phyloP scores from a whole-genome alignment of 129 eudicot genomes.

The Tanacetum coccineum region DNA sequence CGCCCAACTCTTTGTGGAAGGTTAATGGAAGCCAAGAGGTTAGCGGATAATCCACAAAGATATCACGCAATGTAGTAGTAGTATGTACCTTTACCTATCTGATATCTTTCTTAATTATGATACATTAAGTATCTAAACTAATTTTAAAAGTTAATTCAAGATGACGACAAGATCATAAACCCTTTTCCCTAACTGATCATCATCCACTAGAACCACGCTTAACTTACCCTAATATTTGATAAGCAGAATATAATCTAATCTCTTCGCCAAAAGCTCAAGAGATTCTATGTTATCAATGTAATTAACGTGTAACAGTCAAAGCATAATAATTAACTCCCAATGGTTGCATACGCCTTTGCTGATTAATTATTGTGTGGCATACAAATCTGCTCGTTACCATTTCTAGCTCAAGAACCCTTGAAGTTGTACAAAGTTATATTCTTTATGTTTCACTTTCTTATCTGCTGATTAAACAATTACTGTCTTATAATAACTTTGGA shows the following conservation, averaged over 20 bases:
- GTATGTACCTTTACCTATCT: neutral
- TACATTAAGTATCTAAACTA: constrained; percentile 1
- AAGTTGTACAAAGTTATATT: neutral
- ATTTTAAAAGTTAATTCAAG: neutral
- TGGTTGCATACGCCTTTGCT: constrained; percentile 14
- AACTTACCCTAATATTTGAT: constrained; percentile 17
- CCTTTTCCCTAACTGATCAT: constrained; percentile 16
- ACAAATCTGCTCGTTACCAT: neutral
- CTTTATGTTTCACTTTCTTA: neutral
- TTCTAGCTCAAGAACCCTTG: neutral
- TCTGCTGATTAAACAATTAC: neutral
- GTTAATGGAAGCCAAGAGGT: no score
- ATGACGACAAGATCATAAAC: constrained; percentile 20
- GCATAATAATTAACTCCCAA: neutral
- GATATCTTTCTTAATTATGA: neutral
- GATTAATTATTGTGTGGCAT: neutral
- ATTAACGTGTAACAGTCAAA: constrained; percentile 11
- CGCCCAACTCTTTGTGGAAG: no score
- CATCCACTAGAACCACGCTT: constrained; percentile 23
- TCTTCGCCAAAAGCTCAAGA: constrained; percentile 3
- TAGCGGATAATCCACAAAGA: no score
- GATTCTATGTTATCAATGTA: constrained; percentile 14
- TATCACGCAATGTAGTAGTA: no score
- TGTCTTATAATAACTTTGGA: neutral
- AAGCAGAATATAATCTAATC: constrained; percentile 14